phyloP scores from a whole-genome alignment of 164 flowering plant species.

The Protea cynaroides region DNA sequence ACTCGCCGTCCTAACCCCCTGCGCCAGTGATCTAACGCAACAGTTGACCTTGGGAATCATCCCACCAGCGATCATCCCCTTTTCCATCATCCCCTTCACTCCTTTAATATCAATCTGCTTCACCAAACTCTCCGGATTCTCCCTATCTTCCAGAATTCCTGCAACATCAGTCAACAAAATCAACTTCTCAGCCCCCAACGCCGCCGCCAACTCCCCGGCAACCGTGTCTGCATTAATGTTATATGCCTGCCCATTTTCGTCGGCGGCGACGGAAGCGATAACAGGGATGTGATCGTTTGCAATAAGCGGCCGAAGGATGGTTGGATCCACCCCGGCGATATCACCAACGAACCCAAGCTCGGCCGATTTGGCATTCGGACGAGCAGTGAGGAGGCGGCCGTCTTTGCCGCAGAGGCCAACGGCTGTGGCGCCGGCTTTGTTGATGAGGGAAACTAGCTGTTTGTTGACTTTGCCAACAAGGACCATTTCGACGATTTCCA shows the following conservation, averaged over 20 bases:
- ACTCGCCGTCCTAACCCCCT: slow-evolving; percentile 85
- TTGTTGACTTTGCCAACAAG: slow-evolving; percentile 85
- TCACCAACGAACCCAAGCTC: slow-evolving; percentile 89
- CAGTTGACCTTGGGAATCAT: slow-evolving; percentile 95
- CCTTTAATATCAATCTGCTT: slow-evolving; percentile 79
- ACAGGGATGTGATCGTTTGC: slow-evolving; percentile 64
- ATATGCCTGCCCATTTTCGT: slow-evolving; percentile 65
- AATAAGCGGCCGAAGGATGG: slow-evolving; percentile 48
- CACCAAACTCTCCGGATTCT: slow-evolving; percentile 66
- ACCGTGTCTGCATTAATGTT: slow-evolving; percentile 94
- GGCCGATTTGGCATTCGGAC: slow-evolving; percentile 53
- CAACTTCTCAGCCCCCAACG: slow-evolving; percentile 87
- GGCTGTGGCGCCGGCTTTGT: slow-evolving; percentile 77
- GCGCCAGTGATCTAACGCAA: slow-evolving; percentile 71
- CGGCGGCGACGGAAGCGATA: slow-evolving; percentile 85
- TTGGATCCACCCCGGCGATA: slow-evolving; percentile 62
- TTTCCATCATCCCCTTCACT: slow-evolving; percentile 67
- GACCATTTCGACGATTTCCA: slow-evolving; percentile 92
- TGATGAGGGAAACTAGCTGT: slow-evolving; percentile 68
- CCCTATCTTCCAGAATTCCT: slow-evolving; percentile 55
- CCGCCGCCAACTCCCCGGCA: slow-evolving; percentile 91
- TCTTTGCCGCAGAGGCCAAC: slow-evolving; percentile 85
- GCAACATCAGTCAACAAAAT: slow-evolving; percentile 85
- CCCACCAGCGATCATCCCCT: slow-evolving; percentile 85
- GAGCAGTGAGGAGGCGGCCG: slow-evolving; percentile 73